phyloP scores from a whole-genome alignment of 225 moss, liverwort and hornwort species.

The Marchantia paleacea region DNA sequence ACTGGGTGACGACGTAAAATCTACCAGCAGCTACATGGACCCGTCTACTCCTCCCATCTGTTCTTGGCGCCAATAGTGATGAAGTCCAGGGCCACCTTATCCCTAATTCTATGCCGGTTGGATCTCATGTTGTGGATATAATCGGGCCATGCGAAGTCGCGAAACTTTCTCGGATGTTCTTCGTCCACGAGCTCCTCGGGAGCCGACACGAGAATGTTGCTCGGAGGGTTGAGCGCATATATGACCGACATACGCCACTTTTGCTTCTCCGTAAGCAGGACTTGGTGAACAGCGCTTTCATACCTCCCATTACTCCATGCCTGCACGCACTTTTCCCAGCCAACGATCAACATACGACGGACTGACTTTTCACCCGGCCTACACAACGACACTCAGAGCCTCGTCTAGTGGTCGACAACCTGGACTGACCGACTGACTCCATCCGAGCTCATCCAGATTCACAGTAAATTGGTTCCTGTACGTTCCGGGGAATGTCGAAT shows the following conservation, averaged over 20 bases:
- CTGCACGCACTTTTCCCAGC: constrained; percentile 10
- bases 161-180: constrained; percentile 38
- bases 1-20: neutral
- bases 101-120: constrained; percentile 42
- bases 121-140: constrained; percentile 39
- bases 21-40: neutral
- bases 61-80: constrained; percentile 33
- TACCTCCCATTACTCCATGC: constrained; percentile 49
- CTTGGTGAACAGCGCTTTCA: constrained; percentile 47
- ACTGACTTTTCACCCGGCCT: neutral
- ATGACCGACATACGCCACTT: constrained; percentile 45
- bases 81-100: constrained; percentile 42
- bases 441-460: neutral
- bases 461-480: neutral
- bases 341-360: neutral
- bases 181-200: constrained; percentile 41
- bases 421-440: neutral
- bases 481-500: neutral
- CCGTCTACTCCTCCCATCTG: constrained; percentile 14
- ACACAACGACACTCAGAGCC: neutral
- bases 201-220: constrained; percentile 28
- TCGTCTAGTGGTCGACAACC: neutral
- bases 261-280: constrained; percentile 46
- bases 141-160: constrained; percentile 38
- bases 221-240: constrained; percentile 44